Evolutionary conservation across 805 yeast species (phyloP).

Genomic region (Nakazawaea populi): DNA sequence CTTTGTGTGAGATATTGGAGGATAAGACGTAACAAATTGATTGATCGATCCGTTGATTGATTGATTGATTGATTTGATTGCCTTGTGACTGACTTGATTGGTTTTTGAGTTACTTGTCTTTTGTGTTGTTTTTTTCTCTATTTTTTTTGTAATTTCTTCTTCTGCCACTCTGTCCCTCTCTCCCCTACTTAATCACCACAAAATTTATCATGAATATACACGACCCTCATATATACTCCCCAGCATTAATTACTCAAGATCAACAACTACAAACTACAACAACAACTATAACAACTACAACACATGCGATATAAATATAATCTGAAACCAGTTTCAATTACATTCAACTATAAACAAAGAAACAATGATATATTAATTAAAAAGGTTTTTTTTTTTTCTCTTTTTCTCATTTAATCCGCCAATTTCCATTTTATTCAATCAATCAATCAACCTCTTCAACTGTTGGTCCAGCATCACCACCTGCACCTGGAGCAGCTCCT

Average conservation of each 20-base stretch:
- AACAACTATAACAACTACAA: no score
- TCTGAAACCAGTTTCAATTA: no score
- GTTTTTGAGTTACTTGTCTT: background rate
- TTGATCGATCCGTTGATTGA: background rate
- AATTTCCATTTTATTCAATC: background rate
- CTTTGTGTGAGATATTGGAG: no score
- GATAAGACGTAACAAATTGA: no score
- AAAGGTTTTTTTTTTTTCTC: background rate
- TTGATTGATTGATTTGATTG: background rate
- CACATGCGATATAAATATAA: no score
- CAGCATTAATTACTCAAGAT: no score
- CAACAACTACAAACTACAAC: no score
- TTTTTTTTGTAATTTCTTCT: background rate
- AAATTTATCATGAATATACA: no score
- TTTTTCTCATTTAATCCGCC: background rate
- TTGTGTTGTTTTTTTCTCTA: background rate
- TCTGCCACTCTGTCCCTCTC: background rate
- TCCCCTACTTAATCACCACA: no score
- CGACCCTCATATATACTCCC: no score
- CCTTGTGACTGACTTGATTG: background rate
- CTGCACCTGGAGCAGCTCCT: constrained; percentile 39
- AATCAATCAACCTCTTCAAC: constrained; percentile 47
- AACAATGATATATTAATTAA: no score
- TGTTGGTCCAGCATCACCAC: constrained; percentile 43
- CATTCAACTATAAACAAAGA: no score